Evolutionary conservation across 148 eudicot genomes (phyloP), one percentile per base, ranked within the genome.

Genomic region (Salicornia ramosissima): DNA sequence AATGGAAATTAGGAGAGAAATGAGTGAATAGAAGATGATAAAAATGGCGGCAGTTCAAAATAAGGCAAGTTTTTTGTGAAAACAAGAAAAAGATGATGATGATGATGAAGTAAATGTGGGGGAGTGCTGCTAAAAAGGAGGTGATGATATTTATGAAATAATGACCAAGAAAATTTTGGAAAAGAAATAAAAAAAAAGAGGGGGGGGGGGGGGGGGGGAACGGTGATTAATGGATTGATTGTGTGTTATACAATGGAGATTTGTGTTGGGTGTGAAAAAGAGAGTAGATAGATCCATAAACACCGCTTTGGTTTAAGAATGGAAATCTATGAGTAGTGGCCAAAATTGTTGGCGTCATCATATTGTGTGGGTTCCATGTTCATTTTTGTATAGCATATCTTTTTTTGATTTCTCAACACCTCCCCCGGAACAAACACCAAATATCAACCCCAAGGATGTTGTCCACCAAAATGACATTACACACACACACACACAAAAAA

Each of bases 41-140:
- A 65, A 58, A 66, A 64, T 53, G 74, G 75, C 79, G 74, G 79
- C 75, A 51, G 79, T 65, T 25, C 51, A 56, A 70, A 70, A 49
- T 12, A 10, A 42, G 69, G 69, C 73, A 67, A 63, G 60, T 40
- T 34, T n/a, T 50, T 10, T 29, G 19, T 29, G 39, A 51, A 39
- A 69, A 60, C 4, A 22, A 39, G 1, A 18, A 45, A 64, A 55
- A 6, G 13, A 51, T 36, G 28, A 25, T 63, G 29, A 25, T 22
- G 16, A 36, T 22, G 67, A 57, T 47, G 66, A 74, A 29, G 40
- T 16, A 53, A 53, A 26, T 63, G 22, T 10, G 18, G 19, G 43
- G 21, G 45, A 33, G 42, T 33, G 65, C 22, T 30, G n/a, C n/a
- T 22, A 49, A 45, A 25, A 49, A 36, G 34, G 13, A 26, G 52